Evolutionary conservation across 805 yeast species (phyloP).

Genomic region (Sungouiozyma ichnusensis): DNA sequence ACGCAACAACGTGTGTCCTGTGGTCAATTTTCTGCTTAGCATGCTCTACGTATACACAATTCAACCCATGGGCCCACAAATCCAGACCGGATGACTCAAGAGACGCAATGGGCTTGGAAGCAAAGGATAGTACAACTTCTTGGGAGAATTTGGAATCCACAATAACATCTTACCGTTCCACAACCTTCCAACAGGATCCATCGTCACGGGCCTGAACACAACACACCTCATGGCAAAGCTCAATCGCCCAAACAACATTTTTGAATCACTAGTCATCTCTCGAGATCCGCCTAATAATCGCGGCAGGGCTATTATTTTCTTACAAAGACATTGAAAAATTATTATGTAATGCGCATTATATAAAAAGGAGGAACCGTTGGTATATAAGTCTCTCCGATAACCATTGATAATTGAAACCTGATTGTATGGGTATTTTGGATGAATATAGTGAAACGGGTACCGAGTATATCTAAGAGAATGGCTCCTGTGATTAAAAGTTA

Average conservation of each 20-base stretch:
- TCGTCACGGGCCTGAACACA: too few species aligned
- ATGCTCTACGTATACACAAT: constrained; percentile 7
- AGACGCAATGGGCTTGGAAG: background rate
- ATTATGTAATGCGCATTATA: background rate
- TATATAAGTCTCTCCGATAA: too few species aligned
- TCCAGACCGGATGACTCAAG: background rate
- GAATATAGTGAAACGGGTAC: background rate
- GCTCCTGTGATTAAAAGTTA: constrained; percentile 45
- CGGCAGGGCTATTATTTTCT: too few species aligned
- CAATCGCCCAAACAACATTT: too few species aligned
- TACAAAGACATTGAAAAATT: background rate
- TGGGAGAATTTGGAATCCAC: background rate
- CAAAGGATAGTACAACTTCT: background rate
- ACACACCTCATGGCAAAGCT: too few species aligned
- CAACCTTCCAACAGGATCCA: background rate
- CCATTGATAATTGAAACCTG: background rate
- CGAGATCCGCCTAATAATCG: too few species aligned
- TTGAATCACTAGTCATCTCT: too few species aligned
- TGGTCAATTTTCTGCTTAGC: constrained; percentile 35
- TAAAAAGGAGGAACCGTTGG: background rate
- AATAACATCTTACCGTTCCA: background rate
- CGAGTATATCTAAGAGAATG: constrained; percentile 32
- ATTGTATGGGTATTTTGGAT: background rate
- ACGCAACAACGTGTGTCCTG: constrained; percentile 41
- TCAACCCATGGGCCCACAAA: background rate